Conservation (phyloP, 108 stramenopile species). For the Skeletonema potamos region DNA sequence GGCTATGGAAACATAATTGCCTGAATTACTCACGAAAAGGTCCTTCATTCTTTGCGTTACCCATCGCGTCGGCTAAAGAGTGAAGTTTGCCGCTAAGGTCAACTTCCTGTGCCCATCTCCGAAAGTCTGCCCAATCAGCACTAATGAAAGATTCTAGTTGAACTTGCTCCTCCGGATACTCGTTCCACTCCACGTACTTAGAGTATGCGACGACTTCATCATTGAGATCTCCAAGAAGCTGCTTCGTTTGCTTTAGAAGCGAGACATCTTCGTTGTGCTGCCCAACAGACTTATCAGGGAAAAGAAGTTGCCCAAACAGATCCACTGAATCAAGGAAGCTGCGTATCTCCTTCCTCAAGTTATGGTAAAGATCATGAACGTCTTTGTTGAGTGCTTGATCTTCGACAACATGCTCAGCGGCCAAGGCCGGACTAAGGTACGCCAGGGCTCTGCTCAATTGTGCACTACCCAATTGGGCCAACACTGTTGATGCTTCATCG, state of each 20-base stretch:
- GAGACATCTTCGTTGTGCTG: constrained; percentile 8
- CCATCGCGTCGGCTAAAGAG: constrained; percentile 24
- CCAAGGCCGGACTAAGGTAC: constrained; percentile 20
- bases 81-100: constrained; percentile 27
- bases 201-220: constrained; percentile 41
- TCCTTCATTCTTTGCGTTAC: neutral
- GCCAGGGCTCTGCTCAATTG: constrained; percentile 24
- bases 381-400: constrained; percentile 13
- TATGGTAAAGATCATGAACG: constrained; percentile 45
- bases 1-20: neutral
- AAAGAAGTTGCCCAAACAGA: constrained; percentile 39
- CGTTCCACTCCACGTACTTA: constrained; percentile 32
- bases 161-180: constrained; percentile 29
- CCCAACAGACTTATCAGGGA: neutral
- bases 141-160: constrained; percentile 9
- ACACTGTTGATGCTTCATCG: constrained; percentile 9
- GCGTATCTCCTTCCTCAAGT: constrained; percentile 44
- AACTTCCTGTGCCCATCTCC: constrained; percentile 34
- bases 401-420: constrained; percentile 23
- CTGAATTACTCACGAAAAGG: neutral
- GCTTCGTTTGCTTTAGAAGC: constrained; percentile 14
- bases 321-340: constrained; percentile 46
- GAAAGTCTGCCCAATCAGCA: constrained; percentile 32
- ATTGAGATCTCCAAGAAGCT: constrained; percentile 45
- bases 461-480: constrained; percentile 25